A percentile compares a stretch with the other conserved stretches of the same genome.
Conservation (phyloP, 768 basidiomycete species). For the Lepiota brunneoincarnata region DNA sequence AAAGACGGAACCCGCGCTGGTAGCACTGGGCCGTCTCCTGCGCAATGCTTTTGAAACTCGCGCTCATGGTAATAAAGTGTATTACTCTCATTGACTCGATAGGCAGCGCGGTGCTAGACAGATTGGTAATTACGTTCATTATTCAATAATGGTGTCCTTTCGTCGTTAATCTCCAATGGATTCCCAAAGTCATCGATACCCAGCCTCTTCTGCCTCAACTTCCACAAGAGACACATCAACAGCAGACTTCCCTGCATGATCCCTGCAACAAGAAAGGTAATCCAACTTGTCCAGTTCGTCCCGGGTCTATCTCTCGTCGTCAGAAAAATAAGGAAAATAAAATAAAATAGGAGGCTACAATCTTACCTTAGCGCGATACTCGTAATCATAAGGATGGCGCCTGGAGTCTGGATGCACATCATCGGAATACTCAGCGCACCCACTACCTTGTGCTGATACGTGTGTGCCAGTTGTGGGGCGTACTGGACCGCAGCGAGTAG, state of each 20-base stretch:
- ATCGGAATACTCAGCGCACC: conserved; percentile 92
- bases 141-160: no score
- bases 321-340: neutral
- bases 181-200: conserved; percentile 90
- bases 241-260: conserved; percentile 82
- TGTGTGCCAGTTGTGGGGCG: conserved; percentile 79
- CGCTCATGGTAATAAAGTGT: no score
- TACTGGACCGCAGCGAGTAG: conserved; percentile 83
- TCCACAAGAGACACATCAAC: conserved; percentile 85
- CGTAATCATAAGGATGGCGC: conserved; percentile 80
- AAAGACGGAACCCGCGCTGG: no score
- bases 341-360: neutral
- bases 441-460: conserved; percentile 75
- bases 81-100: no score
- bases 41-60: no score
- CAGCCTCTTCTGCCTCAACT: conserved; percentile 67
- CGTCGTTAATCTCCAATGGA: conserved; percentile 23
- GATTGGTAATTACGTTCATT: no score
- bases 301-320: conserved; percentile 47
- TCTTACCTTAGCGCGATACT: conserved; percentile 68
- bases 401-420: conserved; percentile 94
- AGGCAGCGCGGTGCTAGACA: no score
- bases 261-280: conserved; percentile 77
- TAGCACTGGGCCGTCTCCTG: no score
- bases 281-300: conserved; percentile 91